These are phyloP conservation scores for Jamesozyma lodderae DNA, from an alignment of 805 yeast species.

Conservation along the genomic window DNA sequence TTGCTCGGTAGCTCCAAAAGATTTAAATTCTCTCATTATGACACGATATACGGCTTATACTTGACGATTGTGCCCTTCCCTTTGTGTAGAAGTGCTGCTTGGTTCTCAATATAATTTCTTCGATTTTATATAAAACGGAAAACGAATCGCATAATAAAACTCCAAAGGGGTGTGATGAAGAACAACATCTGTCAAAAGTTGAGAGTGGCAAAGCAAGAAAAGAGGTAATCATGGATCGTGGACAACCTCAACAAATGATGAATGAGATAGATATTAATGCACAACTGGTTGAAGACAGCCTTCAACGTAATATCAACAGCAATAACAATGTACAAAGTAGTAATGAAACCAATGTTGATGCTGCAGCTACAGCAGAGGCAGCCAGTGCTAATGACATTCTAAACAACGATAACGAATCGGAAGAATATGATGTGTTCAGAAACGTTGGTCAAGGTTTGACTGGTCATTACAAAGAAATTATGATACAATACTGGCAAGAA, in stretches of 20 bases:
- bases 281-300: too few relatives aligned
- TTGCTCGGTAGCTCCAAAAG: conserved; percentile 24
- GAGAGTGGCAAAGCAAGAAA: too few relatives aligned
- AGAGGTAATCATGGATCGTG: too few relatives aligned
- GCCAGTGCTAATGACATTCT: too few relatives aligned
- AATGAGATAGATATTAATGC: too few relatives aligned
- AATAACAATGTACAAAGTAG: too few relatives aligned
- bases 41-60: neutral
- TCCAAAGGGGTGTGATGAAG: too few relatives aligned
- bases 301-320: neutral
- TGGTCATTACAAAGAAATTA: conserved; percentile 73
- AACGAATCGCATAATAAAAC: too few relatives aligned
- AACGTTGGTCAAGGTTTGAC: conserved; percentile 90
- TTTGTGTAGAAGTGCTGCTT: neutral
- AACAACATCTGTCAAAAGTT: too few relatives aligned
- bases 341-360: neutral
- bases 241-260: too few relatives aligned
- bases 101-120: too few relatives aligned
- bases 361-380: neutral
- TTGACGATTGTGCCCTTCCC: neutral
- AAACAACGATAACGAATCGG: conserved; percentile 20
- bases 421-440: conserved; percentile 50
- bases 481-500: conserved; percentile 98
- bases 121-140: too few relatives aligned
- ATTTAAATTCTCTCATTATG: conserved; percentile 21